These are phyloP conservation scores for Leptodontidium sp. DNA, from an alignment of 2,329 filamentous ascomycete genomes.

Conservation along the genomic window DNA sequence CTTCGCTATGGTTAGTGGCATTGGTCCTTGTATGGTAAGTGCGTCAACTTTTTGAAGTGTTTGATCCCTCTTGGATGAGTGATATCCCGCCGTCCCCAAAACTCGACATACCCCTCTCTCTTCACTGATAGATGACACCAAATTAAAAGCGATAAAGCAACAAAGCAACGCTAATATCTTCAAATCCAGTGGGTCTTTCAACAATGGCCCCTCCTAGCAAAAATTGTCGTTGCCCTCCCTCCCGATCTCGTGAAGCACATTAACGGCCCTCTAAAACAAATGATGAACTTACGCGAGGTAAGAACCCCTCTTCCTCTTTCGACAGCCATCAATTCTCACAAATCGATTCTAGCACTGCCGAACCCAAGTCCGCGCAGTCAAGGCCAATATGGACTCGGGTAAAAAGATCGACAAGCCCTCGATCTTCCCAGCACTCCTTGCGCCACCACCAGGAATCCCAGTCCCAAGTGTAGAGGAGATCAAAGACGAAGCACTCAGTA, in stretches of 20 bases:
- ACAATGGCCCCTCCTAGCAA: conserved; percentile 36
- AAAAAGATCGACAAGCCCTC: conserved; percentile 37
- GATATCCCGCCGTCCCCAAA: neutral
- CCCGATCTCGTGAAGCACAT: conserved; percentile 39
- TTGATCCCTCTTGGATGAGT: neutral
- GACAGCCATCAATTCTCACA: conserved; percentile 2
- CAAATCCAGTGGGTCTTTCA: conserved; percentile 29
- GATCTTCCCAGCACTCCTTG: conserved; percentile 45
- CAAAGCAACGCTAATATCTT: neutral
- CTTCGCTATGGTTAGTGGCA: conserved; percentile 42
- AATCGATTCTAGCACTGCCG: conserved; percentile 30
- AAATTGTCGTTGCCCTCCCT: conserved; percentile 38
- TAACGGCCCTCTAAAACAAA: conserved; percentile 33
- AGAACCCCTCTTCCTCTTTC: too few species aligned
- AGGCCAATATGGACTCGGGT: conserved; percentile 23
- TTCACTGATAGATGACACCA: neutral
- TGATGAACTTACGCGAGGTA: conserved; percentile 37
- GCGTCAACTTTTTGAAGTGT: neutral
- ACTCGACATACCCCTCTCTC: neutral
- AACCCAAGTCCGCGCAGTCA: conserved; percentile 2
- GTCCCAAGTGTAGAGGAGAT: conserved; percentile 32
- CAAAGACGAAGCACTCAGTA: conserved; percentile 29
- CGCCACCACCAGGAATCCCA: conserved; percentile 32
- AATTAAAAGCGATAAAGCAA: too few species aligned
- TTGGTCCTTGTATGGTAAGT: conserved; percentile 33